Percentiles rank a stretch among this genome's conserved stretches.
These are phyloP conservation scores for Fusarium sp. DNA, from an alignment of 2,329 filamentous ascomycete genomes.

Conservation along the genomic window DNA sequence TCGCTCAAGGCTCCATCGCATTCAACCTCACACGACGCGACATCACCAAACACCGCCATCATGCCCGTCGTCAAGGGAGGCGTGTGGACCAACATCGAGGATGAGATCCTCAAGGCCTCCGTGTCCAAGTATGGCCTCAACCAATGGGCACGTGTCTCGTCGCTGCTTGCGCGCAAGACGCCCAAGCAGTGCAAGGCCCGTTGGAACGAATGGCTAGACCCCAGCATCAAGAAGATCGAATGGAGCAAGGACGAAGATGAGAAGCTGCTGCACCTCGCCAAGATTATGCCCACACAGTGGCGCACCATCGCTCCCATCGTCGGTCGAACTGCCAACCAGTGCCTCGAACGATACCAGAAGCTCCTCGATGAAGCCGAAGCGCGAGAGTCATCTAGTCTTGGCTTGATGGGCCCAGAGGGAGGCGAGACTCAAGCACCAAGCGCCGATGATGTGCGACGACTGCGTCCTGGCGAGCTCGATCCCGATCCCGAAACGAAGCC, in stretches of 20 bases:
- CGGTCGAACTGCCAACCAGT: conserved; percentile 95
- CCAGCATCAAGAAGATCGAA: conserved; percentile 97
- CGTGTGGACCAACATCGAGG: conserved; percentile 83
- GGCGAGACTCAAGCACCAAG: conserved; percentile 89
- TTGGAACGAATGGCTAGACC: conserved; percentile 99
- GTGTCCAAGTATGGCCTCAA: conserved; percentile 96
- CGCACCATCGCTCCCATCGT: conserved; percentile 97
- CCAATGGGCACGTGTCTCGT: conserved; percentile 98
- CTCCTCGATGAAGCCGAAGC: conserved; percentile 96
- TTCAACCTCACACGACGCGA: conserved; percentile 33
- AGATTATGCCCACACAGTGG: conserved; percentile 99
- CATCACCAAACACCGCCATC: conserved; percentile 43
- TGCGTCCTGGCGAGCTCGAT: conserved; percentile 94
- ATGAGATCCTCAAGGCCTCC: conserved; percentile 96
- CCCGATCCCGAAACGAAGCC: conserved; percentile 98
- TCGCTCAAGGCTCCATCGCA: conserved; percentile 35
- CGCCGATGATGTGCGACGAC: conserved; percentile 88
- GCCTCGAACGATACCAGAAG: conserved; percentile 96
- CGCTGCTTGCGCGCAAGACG: conserved; percentile 95
- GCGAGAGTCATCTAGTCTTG: conserved; percentile 85
- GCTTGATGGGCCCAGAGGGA: conserved; percentile 85
- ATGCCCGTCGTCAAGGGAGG: conserved; percentile 83
- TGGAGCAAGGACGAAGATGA: conserved; percentile 99
- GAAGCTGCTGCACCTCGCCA: conserved; percentile 94
- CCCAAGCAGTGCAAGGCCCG: conserved; percentile 99